A percentile compares a stretch with the other conserved stretches of the same genome.
These are phyloP conservation scores for Asterophora lycoperdoides DNA, from an alignment of 768 basidiomycete genomes.

Conservation along the genomic window DNA sequence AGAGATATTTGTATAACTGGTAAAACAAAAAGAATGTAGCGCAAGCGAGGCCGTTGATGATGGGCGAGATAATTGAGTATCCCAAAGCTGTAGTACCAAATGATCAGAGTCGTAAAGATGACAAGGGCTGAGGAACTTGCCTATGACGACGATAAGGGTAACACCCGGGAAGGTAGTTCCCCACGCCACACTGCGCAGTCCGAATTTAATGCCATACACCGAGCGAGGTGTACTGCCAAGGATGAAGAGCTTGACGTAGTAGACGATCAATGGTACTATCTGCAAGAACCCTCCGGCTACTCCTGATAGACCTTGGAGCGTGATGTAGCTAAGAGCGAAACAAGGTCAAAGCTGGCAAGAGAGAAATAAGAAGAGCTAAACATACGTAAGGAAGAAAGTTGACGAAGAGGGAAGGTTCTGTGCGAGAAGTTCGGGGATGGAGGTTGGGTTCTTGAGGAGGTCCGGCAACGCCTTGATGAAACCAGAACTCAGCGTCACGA, in stretches of 20 bases:
- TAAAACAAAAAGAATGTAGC: conserved; percentile 83
- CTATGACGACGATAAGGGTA: conserved; percentile 80
- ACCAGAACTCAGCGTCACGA: conserved; percentile 83
- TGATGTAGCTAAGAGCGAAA: conserved; percentile 49
- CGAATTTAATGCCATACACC: conserved; percentile 80
- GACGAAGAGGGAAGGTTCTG: conserved; percentile 62
- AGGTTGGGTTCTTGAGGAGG: conserved; percentile 63
- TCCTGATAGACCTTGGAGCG: conserved; percentile 77
- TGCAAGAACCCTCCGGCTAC: conserved; percentile 79
- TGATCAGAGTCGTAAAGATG: neutral
- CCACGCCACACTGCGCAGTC: conserved; percentile 66
- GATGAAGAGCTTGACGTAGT: conserved; percentile 87
- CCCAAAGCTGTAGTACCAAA: conserved; percentile 46
- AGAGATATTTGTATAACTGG: conserved; percentile 81
- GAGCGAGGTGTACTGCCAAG: conserved; percentile 87
- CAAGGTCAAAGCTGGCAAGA: neutral
- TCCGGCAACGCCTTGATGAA: conserved; percentile 66
- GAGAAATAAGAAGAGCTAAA: neutral
- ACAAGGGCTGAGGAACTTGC: conserved; percentile 35
- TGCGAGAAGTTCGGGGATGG: conserved; percentile 69
- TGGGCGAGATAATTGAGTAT: conserved; percentile 87
- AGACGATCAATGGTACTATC: conserved; percentile 68
- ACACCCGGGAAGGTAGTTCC: conserved; percentile 66
- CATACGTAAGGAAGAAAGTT: neutral
- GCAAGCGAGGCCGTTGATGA: conserved; percentile 88